Evolutionary conservation across 352 stramenopile species (phyloP).

Genomic region (Pythium brassicae): DNA sequence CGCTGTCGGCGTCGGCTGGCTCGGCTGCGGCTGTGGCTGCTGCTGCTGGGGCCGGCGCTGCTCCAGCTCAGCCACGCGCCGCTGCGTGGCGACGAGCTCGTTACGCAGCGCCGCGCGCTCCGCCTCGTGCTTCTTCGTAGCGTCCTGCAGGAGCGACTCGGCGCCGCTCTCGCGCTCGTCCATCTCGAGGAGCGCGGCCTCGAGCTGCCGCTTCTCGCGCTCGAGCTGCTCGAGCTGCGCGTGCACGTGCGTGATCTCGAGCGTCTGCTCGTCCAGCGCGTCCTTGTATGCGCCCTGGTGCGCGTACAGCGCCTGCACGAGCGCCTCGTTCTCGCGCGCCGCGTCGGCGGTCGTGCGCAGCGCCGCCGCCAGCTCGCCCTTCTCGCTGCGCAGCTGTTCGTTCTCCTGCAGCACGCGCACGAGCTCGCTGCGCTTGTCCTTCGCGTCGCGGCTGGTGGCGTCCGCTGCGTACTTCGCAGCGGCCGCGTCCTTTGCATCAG

Average conservation of each 20-base stretch:
- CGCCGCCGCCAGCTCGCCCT: conserved; percentile 26
- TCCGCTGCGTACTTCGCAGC: conserved; percentile 24
- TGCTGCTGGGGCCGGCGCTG: conserved; percentile 13
- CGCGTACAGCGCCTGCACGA: conserved; percentile 40
- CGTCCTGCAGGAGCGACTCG: conserved; percentile 39
- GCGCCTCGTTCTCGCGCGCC: conserved; percentile 39
- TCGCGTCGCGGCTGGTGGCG: conserved; percentile 12
- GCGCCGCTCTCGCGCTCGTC: conserved; percentile 61
- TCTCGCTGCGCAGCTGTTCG: conserved; percentile 47
- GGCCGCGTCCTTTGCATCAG: not conserved
- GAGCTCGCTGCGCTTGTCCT: conserved; percentile 52
- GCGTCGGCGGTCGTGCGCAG: conserved; percentile 32
- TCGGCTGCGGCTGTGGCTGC: conserved; percentile 27
- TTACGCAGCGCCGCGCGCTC: conserved; percentile 42
- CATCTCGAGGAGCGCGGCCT: conserved; percentile 73
- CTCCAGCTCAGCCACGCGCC: conserved; percentile 29
- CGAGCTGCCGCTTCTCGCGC: conserved; percentile 43
- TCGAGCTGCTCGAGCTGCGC: conserved; percentile 46
- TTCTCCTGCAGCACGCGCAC: conserved; percentile 66
- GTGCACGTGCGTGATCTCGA: conserved; percentile 64
- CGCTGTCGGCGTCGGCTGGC: not conserved
- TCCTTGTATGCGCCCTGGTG: conserved; percentile 48
- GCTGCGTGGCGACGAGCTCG: conserved; percentile 38
- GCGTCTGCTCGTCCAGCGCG: conserved; percentile 57
- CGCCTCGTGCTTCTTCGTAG: conserved; percentile 44